Evolutionary conservation across 2,329 filamentous ascomycete genomes (phyloP), one percentile per base, ranked within the genome.

Genomic region (Xylariaceae sp.): DNA sequence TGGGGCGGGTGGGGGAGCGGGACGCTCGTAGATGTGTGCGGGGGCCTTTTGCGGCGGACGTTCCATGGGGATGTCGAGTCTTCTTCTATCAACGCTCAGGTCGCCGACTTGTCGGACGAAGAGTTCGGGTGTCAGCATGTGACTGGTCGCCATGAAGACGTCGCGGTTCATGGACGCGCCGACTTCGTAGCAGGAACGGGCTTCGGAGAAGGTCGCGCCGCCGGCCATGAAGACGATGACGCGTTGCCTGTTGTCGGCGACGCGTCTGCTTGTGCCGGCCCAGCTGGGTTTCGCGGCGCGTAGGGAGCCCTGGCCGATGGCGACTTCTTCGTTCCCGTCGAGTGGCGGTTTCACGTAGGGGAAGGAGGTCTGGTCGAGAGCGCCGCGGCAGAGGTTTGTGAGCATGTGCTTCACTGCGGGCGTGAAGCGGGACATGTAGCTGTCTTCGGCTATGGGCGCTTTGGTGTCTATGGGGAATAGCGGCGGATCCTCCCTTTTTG

Each of bases 211-310:
- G 0, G 94, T 97, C 17, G 94, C 94, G 50, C 94, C 94, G 52
- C 94, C 94, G 1, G 93, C 94, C 82, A 97, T 88, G 72, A 96
- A 97, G 13, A 97, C 87, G 60, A 99, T 89, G 56, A 97, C 82
- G 55, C 94, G 86, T 73, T 99, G 94, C 56, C 88, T 85, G 65
- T 92, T 95, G 72, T 97, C 93, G 61, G 80, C 84, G 60, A 78
- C 86, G 34, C 86, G 83, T 51, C 88, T 82, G 49, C 91, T 87
- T 8, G 89, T 88, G 56, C 90, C 90, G 1, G 94, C 94, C 94
- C 94, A 99, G 48, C 92, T 96, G 1, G 93, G 94, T 69, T 96
- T 95, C 13, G 92, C 92, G 8, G 90, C 90, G 59, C 94, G 88
- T 23, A 99, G 82, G 11, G 93, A 97, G 10, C 89, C 85, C 65